Evolutionary conservation across 1,139 yeast species (phyloP).

Genomic region (Yamadazyma oceani): DNA sequence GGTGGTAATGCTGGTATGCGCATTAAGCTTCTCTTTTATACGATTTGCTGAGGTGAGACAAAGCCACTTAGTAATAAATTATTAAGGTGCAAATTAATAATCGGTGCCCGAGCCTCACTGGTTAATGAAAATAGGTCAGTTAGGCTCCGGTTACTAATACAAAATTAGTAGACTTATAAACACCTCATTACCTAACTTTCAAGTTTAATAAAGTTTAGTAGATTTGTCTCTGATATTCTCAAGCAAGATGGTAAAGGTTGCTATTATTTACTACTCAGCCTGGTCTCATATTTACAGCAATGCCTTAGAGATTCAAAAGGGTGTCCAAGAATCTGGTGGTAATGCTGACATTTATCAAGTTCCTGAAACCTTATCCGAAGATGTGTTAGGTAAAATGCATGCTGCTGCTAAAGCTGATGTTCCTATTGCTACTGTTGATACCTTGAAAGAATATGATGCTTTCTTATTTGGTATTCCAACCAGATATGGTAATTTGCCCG

Average conservation of each 20-base stretch:
- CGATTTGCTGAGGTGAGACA: not conserved
- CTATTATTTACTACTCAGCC: conserved; percentile 75
- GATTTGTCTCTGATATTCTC: no score
- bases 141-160: no score
- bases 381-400: conserved; percentile 28
- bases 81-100: not conserved
- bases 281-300: conserved; percentile 63
- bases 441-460: conserved; percentile 36
- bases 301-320: conserved; percentile 25
- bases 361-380: conserved; percentile 34
- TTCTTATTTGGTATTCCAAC: conserved; percentile 42
- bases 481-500: conserved; percentile 39
- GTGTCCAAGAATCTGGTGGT: conserved; percentile 41
- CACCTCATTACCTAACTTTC: no score
- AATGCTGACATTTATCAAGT: conserved; percentile 38
- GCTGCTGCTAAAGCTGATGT: conserved; percentile 35
- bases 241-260: conserved; percentile 24
- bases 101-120: no score
- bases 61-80: conserved; percentile 1
- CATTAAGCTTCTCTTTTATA: no score
- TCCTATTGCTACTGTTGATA: conserved; percentile 33
- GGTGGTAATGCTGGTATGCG: no score
- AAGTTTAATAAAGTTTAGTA: no score
- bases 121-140: no score
- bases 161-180: no score